These are phyloP conservation scores for Ogataea trehalophila DNA, from an alignment of 805 yeast genomes.

Conservation along the genomic window DNA sequence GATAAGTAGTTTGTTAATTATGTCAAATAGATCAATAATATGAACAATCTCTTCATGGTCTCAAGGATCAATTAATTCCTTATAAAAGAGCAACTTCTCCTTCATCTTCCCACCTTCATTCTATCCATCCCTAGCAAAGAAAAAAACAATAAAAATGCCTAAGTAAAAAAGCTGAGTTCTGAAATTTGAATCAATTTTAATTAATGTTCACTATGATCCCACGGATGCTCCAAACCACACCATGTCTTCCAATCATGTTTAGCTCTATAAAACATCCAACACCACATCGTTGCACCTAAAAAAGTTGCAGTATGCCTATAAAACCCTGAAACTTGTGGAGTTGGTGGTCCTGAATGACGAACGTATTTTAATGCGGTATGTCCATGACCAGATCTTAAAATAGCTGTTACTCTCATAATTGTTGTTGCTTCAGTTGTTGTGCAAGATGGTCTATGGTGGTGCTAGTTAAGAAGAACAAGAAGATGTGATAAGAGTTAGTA, in stretches of 20 bases:
- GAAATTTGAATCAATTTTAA: not conserved
- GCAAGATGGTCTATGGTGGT: too few relatives aligned
- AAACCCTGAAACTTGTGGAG: slow-evolving; percentile 58
- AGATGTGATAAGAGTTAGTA: too few relatives aligned
- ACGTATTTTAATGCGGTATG: slow-evolving; percentile 18
- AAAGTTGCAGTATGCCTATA: slow-evolving; percentile 58
- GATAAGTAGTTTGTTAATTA: not conserved
- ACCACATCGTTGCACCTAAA: slow-evolving; percentile 86
- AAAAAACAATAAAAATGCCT: not conserved
- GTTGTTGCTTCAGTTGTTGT: too few relatives aligned
- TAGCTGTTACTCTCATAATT: not conserved
- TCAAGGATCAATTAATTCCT: too few relatives aligned
- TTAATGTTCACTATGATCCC: slow-evolving; percentile 32
- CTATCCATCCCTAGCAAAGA: not conserved
- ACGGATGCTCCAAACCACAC: slow-evolving; percentile 44
- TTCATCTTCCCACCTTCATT: not conserved
- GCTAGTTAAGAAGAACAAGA: too few relatives aligned
- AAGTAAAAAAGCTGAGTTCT: not conserved
- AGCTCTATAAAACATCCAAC: slow-evolving; percentile 78
- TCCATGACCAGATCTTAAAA: slow-evolving; percentile 8
- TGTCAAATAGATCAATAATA: too few relatives aligned
- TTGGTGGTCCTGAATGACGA: slow-evolving; percentile 56
- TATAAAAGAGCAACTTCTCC: not conserved
- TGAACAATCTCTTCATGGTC: too few relatives aligned
- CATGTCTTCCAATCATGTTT: slow-evolving; percentile 67